Evolutionary conservation across 352 stramenopile species (phyloP).

Genomic region (Phytophthora meadii): DNA sequence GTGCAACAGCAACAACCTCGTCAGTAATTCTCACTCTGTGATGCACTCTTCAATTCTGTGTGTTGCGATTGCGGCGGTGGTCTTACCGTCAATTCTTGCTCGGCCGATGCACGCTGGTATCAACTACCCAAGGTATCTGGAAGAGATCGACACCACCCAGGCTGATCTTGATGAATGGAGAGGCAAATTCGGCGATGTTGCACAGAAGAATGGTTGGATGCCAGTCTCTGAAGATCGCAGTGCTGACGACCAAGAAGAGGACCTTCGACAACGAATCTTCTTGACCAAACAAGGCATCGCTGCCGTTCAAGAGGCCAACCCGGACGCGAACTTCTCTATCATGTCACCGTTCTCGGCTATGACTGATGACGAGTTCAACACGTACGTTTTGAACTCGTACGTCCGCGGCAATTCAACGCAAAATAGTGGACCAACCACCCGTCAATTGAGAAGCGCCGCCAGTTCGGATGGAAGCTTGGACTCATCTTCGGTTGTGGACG

Average conservation of each 20-base stretch:
- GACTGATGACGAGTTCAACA: slow-evolving; percentile 55
- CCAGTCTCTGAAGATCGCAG: slow-evolving; percentile 41
- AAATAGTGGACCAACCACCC: slow-evolving; percentile 11
- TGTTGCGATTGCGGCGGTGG: slow-evolving; percentile 5
- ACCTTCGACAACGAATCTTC: slow-evolving; percentile 60
- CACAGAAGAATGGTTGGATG: slow-evolving; percentile 48
- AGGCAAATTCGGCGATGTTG: slow-evolving; percentile 38
- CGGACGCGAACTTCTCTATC: slow-evolving; percentile 58
- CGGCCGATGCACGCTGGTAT: slow-evolving; percentile 53
- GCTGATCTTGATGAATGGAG: slow-evolving; percentile 50
- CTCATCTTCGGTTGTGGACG: slow-evolving; percentile 15
- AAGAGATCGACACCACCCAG: slow-evolving; percentile 43
- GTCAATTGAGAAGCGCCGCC: slow-evolving; percentile 27
- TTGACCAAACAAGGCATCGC: slow-evolving; percentile 49
- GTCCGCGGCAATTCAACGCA: slow-evolving; percentile 34
- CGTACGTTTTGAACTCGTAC: slow-evolving; percentile 48
- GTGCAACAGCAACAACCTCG: slow-evolving; percentile 14
- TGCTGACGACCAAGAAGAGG: slow-evolving; percentile 47
- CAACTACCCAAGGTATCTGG: slow-evolving; percentile 56
- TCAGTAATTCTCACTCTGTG: not conserved
- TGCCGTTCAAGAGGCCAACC: slow-evolving; percentile 43
- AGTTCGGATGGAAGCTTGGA: slow-evolving; percentile 15
- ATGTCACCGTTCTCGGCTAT: slow-evolving; percentile 57
- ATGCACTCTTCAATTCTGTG: slow-evolving; percentile 27
- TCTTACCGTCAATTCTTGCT: slow-evolving; percentile 10